Evolutionary conservation across 202 grass and related monocot genomes (phyloP), one percentile per base, ranked within the genome.

Genomic region (Bolboschoenoplectus hybrid): DNA sequence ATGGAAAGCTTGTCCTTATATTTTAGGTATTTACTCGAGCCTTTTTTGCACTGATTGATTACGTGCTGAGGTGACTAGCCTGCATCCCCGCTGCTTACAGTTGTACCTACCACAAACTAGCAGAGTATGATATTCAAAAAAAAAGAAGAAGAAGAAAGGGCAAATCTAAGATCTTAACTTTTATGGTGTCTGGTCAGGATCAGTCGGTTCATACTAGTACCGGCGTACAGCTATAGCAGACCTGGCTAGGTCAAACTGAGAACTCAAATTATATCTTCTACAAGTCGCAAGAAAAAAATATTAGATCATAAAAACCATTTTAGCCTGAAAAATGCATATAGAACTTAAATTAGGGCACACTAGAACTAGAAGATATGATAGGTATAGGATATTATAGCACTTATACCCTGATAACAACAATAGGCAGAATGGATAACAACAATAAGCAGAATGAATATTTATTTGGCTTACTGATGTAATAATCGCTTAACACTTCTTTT

Each of bases 1-100:
- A 67, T 97, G 94, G 94, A 87, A 89, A 0, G 92, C 94, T 0
- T 97, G 94, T 74, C 94, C 94, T 52, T 94, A 94, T 89, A 97
- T 97, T 88, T 91, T 97, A 62, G 94, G 94, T 94, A 91, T 10
- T 64, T 1, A 65, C 43, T 55, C 56, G 6, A 52, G 13, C 44
- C 13, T 49, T 9, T 49, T 40, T 41, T 11, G 35, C 75, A 60
- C 53, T 50, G 70, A 50, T 51, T 50, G n/a, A 26, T 26, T 32
- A 50, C 50, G 45, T 74, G 45, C n/a, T 41, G 52, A 79, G 75
- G 6, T 80, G 75, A 61, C 53, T 61, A 1, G 6, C 38, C 14
- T 60, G 7, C 7, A 20, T 80, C 34, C 38, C 73, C 3, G 5
- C 17, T 11, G 69, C 44, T 49, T 73, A 49, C 44, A 49, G 47